Evolutionary conservation across 352 stramenopile genomes (phyloP).

Genomic region (Pythium sp.): DNA sequence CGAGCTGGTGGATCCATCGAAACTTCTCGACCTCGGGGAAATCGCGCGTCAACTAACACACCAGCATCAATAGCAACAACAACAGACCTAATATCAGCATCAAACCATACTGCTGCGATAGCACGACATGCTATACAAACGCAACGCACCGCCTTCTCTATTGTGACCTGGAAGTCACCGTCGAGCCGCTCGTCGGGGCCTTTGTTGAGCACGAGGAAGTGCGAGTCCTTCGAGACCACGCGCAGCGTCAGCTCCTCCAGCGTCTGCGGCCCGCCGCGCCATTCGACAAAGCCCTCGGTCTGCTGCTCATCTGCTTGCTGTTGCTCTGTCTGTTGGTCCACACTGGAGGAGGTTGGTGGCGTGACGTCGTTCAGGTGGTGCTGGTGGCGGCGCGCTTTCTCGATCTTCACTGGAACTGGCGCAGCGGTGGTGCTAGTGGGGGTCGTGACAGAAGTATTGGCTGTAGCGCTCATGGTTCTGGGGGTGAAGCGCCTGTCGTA

Average conservation of each 20-base stretch:
- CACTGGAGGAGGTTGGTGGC: not conserved
- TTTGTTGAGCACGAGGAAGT: slow-evolving; percentile 83
- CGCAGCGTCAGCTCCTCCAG: slow-evolving; percentile 56
- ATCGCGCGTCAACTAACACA: slow-evolving; percentile 50
- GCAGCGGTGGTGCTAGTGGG: not conserved
- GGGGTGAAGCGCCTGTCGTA: too few species aligned
- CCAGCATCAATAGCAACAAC: not conserved
- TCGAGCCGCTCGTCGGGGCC: slow-evolving; percentile 81
- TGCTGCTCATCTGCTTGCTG: not conserved
- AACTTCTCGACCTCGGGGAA: slow-evolving; percentile 79
- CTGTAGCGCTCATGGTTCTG: not conserved
- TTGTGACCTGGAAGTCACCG: slow-evolving; percentile 83
- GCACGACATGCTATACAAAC: not conserved
- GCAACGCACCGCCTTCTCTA: slow-evolving; percentile 79
- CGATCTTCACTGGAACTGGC: not conserved
- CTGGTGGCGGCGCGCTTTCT: slow-evolving; percentile 39
- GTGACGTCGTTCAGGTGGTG: slow-evolving; percentile 35
- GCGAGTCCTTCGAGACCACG: slow-evolving; percentile 38
- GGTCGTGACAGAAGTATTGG: not conserved
- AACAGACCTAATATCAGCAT: not conserved
- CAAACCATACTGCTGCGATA: not conserved
- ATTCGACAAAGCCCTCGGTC: slow-evolving; percentile 12
- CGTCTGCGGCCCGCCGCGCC: slow-evolving; percentile 51
- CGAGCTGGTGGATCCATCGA: slow-evolving; percentile 88
- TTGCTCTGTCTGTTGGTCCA: not conserved